phyloP scores from a whole-genome alignment of 805 yeast species.

The Komagataella pseudopastoris region DNA sequence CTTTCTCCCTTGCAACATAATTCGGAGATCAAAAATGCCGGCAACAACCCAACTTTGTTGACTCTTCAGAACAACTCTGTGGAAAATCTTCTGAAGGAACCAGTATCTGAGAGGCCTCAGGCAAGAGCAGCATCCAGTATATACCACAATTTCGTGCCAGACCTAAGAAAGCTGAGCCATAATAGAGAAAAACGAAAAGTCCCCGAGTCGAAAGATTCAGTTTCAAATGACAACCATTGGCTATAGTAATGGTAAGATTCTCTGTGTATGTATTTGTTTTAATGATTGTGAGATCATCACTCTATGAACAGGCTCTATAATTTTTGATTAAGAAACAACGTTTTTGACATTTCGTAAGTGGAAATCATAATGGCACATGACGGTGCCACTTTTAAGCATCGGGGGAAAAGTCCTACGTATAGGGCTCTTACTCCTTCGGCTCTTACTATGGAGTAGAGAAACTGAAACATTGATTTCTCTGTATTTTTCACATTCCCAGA shows the following conservation, averaged over 20 bases:
- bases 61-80: conserved; percentile 3
- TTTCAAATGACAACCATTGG: background rate
- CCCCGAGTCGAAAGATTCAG: background rate
- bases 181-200: background rate
- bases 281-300: background rate
- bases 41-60: conserved; percentile 3
- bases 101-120: background rate
- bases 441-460: conserved; percentile 44
- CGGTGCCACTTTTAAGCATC: conserved; percentile 87
- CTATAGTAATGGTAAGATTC: background rate
- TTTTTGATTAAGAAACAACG: conserved; percentile 21
- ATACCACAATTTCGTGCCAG: background rate
- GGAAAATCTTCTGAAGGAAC: background rate
- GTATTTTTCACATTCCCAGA: background rate
- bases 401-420: conserved; percentile 79
- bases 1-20: conserved; percentile 1
- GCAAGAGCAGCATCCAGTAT: background rate
- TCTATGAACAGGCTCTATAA: background rate
- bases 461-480: conserved; percentile 48
- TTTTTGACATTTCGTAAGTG: conserved; percentile 81
- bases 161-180: background rate
- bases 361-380: conserved; percentile 98
- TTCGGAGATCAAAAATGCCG: conserved; percentile 9
- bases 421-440: conserved; percentile 74
- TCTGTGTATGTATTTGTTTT: background rate